phyloP scores from a whole-genome alignment of 2,329 filamentous ascomycete genomes.

The Paecilomyces sp. region DNA sequence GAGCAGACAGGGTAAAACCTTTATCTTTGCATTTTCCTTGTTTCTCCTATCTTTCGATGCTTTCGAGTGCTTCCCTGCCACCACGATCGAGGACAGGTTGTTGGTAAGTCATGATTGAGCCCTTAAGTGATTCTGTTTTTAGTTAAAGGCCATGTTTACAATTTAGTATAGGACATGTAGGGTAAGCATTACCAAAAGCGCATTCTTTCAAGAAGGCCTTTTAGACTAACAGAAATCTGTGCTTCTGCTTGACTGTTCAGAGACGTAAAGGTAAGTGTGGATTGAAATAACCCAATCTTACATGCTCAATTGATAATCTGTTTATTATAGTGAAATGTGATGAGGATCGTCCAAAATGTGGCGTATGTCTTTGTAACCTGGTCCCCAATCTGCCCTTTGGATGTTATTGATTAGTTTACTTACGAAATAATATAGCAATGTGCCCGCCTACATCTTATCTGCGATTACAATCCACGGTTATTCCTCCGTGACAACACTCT shows the following conservation, averaged over 20 bases:
- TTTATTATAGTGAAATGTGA: constrained; percentile 47
- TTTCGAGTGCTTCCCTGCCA: constrained; percentile 40
- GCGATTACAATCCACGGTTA: constrained; percentile 52
- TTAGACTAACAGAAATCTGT: constrained; percentile 1
- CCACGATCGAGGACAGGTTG: constrained; percentile 49
- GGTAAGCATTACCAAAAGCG: constrained; percentile 20
- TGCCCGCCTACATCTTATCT: constrained; percentile 47
- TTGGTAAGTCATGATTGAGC: constrained; percentile 32
- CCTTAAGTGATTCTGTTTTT: neutral
- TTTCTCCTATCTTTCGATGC: constrained; percentile 20
- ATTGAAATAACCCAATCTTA: neutral
- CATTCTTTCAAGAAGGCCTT: neutral
- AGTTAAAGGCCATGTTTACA: constrained; percentile 3
- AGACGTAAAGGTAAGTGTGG: constrained; percentile 33
- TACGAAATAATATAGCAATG: constrained; percentile 39
- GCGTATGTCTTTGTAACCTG: constrained; percentile 31
- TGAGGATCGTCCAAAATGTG: constrained; percentile 48
- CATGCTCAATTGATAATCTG: neutral
- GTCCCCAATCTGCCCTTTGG: constrained; percentile 2
- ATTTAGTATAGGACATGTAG: constrained; percentile 31
- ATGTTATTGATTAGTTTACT: neutral
- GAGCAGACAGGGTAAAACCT: neutral
- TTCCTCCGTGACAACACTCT: constrained; percentile 49
- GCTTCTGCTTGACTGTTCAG: constrained; percentile 12
- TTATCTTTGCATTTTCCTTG: neutral